Base-by-base conservation (phyloP, 352 stramenopile genomes). In the Globisporangium irregulare region DNA sequence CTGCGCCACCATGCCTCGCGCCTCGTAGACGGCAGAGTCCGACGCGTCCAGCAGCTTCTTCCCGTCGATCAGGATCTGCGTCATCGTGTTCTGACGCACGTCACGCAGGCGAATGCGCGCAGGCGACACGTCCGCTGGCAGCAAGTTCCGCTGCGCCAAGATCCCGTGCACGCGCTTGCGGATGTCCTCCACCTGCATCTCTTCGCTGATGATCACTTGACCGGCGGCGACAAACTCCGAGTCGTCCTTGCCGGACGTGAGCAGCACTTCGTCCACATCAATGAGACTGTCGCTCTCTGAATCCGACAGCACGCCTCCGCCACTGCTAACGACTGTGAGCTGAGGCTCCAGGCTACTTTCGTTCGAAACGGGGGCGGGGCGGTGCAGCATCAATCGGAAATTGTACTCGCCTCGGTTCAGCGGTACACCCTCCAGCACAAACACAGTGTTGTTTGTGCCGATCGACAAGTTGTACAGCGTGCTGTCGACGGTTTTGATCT, bases 401-500 rank as follows among this genome's bases (percentile, higher is more conserved):
- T 92, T 83, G 72, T 93, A 95, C 68, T 95, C 87, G 10, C 84
- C 85, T 1, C 76, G 79, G 34, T 78, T 86, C 34, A 95, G 67
- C 10, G 87, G 87, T 10, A 79, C 84, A 0, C 87, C 87, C 57
- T 88, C 80, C 27, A 91, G 66, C 2, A 83, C 78, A 48, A 86
- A 93, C 34, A 95, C 72, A 1, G 79, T 85, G 41, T 87, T 77
- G 54, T 90, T 90, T 36, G 86, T 79, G 7, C 80, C 75, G 18
- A 95, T 90, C 22, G 85, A 89, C 2, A 95, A 64, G 59, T 91
- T 92, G 24, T 80, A 89, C 3, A 95, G 69, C 24, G 85, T 90
- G 59, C 78, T 89, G 50, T 95, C 84, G 46, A 92, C 80, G 2
- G 79, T 78, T 73, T 95, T 95, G 61, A 95, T 91, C 68, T 95